These are phyloP conservation scores for Didymella segeticola DNA, from an alignment of 2,329 filamentous ascomycete species.

Conservation along the genomic window DNA sequence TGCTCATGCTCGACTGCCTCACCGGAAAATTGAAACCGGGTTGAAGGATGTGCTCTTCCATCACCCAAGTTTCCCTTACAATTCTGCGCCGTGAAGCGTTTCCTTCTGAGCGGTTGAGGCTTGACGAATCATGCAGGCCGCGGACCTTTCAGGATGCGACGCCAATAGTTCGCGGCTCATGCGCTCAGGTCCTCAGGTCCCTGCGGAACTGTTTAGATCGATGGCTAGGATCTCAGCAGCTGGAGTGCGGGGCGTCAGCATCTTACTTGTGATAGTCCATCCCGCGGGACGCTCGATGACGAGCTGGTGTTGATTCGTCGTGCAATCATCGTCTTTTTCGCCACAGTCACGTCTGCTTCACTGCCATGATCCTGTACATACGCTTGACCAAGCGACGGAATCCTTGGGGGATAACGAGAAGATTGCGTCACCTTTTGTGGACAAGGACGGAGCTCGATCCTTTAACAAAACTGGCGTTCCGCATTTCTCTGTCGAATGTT, in stretches of 20 bases:
- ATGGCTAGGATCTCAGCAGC: slow-evolving; percentile 6
- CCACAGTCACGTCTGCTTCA: neutral
- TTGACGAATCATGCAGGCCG: neutral
- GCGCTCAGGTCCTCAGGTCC: slow-evolving; percentile 2
- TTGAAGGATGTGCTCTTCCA: no score
- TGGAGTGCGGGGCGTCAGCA: neutral
- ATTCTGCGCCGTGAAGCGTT: neutral
- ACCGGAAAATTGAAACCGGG: neutral
- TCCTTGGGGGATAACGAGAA: neutral
- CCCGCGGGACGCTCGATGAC: neutral
- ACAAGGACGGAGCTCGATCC: neutral
- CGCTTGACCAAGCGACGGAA: neutral
- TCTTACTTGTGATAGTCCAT: neutral
- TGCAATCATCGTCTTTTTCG: neutral
- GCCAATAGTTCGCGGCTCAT: slow-evolving; percentile 3
- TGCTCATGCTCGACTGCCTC: neutral
- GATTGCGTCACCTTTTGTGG: neutral
- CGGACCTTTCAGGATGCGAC: neutral
- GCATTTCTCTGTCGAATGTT: neutral
- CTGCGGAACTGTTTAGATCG: slow-evolving; percentile 8
- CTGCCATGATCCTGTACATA: neutral
- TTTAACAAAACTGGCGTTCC: neutral
- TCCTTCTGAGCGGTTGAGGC: neutral
- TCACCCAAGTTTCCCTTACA: neutral
- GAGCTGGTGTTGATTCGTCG: neutral